These are phyloP conservation scores for Penicillium turbatum DNA, from an alignment of 495 filamentous ascomycete species.

Conservation along the genomic window DNA sequence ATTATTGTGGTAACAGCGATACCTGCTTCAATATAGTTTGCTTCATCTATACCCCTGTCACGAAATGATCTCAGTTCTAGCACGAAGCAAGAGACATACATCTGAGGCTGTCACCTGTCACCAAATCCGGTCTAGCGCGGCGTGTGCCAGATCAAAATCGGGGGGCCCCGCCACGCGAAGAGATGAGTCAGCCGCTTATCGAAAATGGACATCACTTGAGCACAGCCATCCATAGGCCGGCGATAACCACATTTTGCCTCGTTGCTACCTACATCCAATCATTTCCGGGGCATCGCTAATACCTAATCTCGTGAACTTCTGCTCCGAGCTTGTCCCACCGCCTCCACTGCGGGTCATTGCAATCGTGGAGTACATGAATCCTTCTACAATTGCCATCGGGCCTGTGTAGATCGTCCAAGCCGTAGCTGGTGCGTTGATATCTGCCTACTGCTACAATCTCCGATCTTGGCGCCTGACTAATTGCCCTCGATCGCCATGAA, in stretches of 20 bases:
- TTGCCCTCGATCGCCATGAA: background rate
- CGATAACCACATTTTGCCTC: constrained; percentile 18
- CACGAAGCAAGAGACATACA: too few species aligned
- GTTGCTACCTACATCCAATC: constrained; percentile 17
- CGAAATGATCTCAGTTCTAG: too few species aligned
- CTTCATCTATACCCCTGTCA: too few species aligned
- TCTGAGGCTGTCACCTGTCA: too few species aligned
- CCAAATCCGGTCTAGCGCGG: too few species aligned
- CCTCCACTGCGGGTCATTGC: constrained; percentile 24
- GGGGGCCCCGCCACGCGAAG: constrained; percentile 1
- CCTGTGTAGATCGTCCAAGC: constrained; percentile 9
- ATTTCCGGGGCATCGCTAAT: constrained; percentile 7
- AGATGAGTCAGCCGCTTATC: constrained; percentile 16
- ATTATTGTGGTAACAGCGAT: too few species aligned
- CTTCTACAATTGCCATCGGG: constrained; percentile 3
- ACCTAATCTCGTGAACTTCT: background rate
- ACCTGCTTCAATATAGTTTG: too few species aligned
- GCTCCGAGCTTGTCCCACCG: constrained; percentile 6
- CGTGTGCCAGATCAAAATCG: background rate
- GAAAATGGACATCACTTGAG: background rate
- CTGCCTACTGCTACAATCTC: background rate
- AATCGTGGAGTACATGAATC: constrained; percentile 18
- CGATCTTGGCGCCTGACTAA: background rate
- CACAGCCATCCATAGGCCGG: constrained; percentile 22
- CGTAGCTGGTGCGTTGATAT: background rate